Percentiles rank a stretch among this genome's conserved stretches.
phyloP scores from a whole-genome alignment of 345 rosid species.

The Pelargonium nanum region DNA sequence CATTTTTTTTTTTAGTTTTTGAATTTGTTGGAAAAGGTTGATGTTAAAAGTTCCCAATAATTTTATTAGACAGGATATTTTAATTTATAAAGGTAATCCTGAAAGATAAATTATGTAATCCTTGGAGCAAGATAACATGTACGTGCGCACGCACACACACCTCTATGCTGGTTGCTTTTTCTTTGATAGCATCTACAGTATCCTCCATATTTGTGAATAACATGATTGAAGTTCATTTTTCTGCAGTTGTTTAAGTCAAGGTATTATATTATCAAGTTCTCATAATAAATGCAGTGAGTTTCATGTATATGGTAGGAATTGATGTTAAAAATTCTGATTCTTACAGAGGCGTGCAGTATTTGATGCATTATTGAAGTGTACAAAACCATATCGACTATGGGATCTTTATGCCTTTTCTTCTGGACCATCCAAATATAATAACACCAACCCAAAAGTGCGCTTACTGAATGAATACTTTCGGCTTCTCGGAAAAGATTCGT shows the following conservation, averaged over 20 bases:
- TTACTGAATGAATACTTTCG: slow-evolving; percentile 89
- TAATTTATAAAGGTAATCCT: neutral
- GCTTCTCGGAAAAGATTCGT: slow-evolving; percentile 58
- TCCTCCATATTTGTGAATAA: neutral
- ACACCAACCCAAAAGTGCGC: slow-evolving; percentile 67
- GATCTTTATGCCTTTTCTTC: slow-evolving; percentile 79
- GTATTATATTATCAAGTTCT: neutral
- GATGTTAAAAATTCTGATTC: slow-evolving; percentile 2
- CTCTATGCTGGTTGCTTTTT: neutral
- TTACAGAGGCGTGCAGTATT: slow-evolving; percentile 65
- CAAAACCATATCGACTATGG: slow-evolving; percentile 61
- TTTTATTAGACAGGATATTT: too few species aligned
- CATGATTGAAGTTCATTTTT: neutral
- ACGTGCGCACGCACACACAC: neutral
- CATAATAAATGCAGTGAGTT: neutral
- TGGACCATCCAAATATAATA: slow-evolving; percentile 61
- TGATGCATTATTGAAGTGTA: slow-evolving; percentile 51
- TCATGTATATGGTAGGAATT: neutral
- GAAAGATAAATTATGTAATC: neutral
- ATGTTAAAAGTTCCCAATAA: neutral
- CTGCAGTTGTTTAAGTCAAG: neutral
- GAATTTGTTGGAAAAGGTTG: neutral
- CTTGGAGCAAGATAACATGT: neutral
- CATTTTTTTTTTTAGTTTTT: too few species aligned
- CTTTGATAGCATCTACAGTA: neutral